Evolutionary conservation across 2,329 filamentous ascomycete genomes (phyloP), one percentile per base, ranked within the genome.

Genomic region (Oidium heveae): DNA sequence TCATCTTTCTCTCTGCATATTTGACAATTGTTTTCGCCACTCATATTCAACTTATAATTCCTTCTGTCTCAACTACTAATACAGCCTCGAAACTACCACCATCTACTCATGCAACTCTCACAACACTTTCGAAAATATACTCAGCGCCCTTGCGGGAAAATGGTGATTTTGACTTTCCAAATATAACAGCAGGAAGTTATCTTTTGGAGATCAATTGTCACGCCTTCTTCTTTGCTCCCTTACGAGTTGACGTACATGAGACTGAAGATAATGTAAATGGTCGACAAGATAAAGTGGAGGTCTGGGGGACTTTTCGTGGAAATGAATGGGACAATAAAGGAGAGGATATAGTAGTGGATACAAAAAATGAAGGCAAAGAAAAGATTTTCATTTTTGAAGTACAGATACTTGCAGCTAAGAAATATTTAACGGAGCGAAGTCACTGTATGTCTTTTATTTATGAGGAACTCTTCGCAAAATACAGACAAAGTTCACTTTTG

Each of bases 281-380:
- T 32, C 4, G 28, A 32, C 28, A 32, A 32, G 54, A 34, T 22
- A 53, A 54, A 58, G 71, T 86, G 2, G 69, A 73, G 44, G 80
- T 80, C 32, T 91, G 84, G 82, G 84, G 89, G 71, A 94, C 86
- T 28, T 94, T 81, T 66, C 74, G 86, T 51, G 87, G 86, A 0
- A 89, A 94, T 62, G 84, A 91, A 61, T 95, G 89, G 87, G 79
- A 73, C 18, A 93, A 94, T 65, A 83, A 79, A 63, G 89, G 88
- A 16, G 82, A 84, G 69, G 72, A 66, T 49, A 70, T 74, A 34
- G 59, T 58, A 4, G 66, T 73, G 53, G 33, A 8, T 32, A 61
- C 50, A 1, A 64, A 63, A 54, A 58, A 53, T 2, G 57, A 55
- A 63, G 63, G 15, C 65, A 68, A 53, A 66, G 73, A 49, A 55